Base-by-base conservation (phyloP, 768 basidiomycete genomes). In the Collybia mongolica region DNA sequence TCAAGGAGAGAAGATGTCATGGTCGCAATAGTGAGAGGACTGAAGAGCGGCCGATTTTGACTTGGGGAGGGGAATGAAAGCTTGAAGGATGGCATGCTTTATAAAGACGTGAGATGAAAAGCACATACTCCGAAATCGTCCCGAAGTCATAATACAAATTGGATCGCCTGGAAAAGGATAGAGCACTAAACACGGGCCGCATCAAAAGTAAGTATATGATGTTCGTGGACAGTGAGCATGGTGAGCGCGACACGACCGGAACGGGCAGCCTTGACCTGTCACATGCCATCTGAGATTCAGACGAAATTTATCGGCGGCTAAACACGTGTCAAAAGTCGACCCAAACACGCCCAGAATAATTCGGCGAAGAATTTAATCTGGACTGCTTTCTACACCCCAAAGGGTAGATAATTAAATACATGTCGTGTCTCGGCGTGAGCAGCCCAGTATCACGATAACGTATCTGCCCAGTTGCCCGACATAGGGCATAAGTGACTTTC, bases 1-100 rank as follows among this genome's bases (percentile, higher is more conserved):
- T 69, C 65, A 57, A 72, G 69, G 8, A 69, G 52, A 43, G 69
- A 68, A 32, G 60, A 65, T 1, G 67, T 32, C 71, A 71, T 74
- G 44, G 40, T 44, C 44, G 43, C 17, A 49, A 5, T 28, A 28
- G 26, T 5, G 23, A 48, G 48, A 52, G 47, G 44, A 39, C 39
- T 50, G 46, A 20, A 40, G 48, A 43, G 32, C 41, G 26, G n/a
- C n/a, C n/a, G n/a, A n/a, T n/a, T n/a, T n/a, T n/a, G n/a, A n/a
- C n/a, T n/a, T n/a, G n/a, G n/a, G n/a, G n/a, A n/a, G n/a, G n/a
- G n/a, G n/a, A n/a, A n/a, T n/a, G n/a, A n/a, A 32, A 32, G 39
- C 19, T 36, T 52, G 49, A 44, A 45, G 28, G 12, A 18, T 38
- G 28, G 35, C 24, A 41, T 37, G 32, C 35, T 5, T 39, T 46